These are phyloP conservation scores for Calycina marina DNA, from an alignment of 2,329 filamentous ascomycete genomes.

Conservation along the genomic window DNA sequence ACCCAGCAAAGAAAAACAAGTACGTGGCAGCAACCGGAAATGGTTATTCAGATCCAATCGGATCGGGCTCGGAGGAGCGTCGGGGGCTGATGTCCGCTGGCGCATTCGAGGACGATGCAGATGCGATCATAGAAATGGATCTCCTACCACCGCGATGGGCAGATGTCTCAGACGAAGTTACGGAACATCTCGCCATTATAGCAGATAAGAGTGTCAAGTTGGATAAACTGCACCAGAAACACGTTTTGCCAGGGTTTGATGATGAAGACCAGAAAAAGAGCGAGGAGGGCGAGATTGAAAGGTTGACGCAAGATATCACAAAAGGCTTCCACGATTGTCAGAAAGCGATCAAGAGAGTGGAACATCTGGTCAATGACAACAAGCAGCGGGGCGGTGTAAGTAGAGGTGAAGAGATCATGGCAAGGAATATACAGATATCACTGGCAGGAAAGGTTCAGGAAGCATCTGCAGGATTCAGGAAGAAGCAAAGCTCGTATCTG, in stretches of 20 bases:
- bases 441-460: conserved; percentile 82
- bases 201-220: conserved; percentile 70
- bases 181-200: conserved; percentile 66
- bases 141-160: conserved; percentile 89
- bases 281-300: conserved; percentile 84
- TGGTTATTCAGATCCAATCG: conserved; percentile 45
- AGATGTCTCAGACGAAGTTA: conserved; percentile 86
- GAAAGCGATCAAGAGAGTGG: conserved; percentile 72
- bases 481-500: conserved; percentile 92
- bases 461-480: conserved; percentile 79
- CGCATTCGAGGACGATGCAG: conserved; percentile 72
- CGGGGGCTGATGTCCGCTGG: conserved; percentile 73
- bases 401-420: conserved; percentile 85
- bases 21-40: conserved; percentile 34
- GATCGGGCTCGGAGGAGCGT: conserved; percentile 43
- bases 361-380: conserved; percentile 72
- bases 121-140: conserved; percentile 97
- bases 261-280: conserved; percentile 78
- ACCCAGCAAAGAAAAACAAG: conserved; percentile 73
- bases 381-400: conserved; percentile 58
- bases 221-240: conserved; percentile 91
- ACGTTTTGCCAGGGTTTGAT: conserved; percentile 90
- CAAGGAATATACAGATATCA: conserved; percentile 86
- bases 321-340: conserved; percentile 82
- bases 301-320: conserved; percentile 80